Conservation (phyloP, 2,329 filamentous ascomycete species). For the Nakataea oryzae region DNA sequence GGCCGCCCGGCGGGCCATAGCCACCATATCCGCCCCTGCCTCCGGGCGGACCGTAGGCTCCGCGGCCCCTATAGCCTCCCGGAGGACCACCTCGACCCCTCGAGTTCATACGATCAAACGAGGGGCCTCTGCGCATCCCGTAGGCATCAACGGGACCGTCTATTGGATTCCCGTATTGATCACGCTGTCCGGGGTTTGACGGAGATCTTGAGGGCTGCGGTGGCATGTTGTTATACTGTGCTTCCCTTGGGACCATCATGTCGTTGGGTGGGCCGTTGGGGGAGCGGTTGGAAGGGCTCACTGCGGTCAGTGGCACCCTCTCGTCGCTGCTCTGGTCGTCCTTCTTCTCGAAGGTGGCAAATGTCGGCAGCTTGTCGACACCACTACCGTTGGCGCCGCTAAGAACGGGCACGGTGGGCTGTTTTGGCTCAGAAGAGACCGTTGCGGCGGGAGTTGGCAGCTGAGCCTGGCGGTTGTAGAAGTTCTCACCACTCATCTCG, state of each 20-base stretch:
- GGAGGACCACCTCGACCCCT: constrained; percentile 43
- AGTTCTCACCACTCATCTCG: constrained; percentile 94
- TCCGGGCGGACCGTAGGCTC: constrained; percentile 23
- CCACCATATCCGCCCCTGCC: constrained; percentile 27
- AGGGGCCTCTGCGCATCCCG: constrained; percentile 34
- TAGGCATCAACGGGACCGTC: constrained; percentile 32
- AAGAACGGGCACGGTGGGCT: constrained; percentile 49
- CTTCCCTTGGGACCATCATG: constrained; percentile 21
- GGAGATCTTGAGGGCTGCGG: constrained; percentile 23
- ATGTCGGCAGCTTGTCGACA: constrained; percentile 38
- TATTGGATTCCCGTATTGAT: constrained; percentile 56
- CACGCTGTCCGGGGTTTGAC: constrained; percentile 27
- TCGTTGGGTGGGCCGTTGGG: constrained; percentile 33
- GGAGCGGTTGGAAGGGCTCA: constrained; percentile 49
- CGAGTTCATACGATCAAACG: constrained; percentile 35
- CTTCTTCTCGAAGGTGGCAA: constrained; percentile 58
- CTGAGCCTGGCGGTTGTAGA: constrained; percentile 62
- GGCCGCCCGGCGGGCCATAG: constrained; percentile 27
- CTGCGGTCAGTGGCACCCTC: constrained; percentile 57
- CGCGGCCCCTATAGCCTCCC: constrained; percentile 39
- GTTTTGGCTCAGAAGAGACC: constrained; percentile 11
- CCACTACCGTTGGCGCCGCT: constrained; percentile 41
- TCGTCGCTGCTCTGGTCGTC: constrained; percentile 57
- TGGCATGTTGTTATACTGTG: constrained; percentile 18
- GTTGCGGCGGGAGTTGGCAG: not conserved